These are phyloP conservation scores for Apiotrichum sp. DNA, from an alignment of 1,284 basidiomycete species.

Conservation along the genomic window DNA sequence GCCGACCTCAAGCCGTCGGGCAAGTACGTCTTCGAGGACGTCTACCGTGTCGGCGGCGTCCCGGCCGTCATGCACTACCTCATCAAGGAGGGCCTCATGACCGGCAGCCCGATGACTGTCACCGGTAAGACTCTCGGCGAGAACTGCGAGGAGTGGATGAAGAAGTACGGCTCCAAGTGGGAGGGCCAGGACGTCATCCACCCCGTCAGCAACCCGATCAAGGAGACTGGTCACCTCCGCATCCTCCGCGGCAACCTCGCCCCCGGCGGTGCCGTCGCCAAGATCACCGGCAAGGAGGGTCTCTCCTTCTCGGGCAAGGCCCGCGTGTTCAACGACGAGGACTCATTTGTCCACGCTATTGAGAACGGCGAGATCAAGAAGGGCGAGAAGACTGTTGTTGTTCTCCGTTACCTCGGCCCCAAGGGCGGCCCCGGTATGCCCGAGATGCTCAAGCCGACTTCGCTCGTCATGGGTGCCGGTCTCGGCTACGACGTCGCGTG, in stretches of 20 bases:
- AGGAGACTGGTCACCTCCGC: constrained; percentile 79
- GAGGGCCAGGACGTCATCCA: constrained; percentile 73
- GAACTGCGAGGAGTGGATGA: constrained; percentile 70
- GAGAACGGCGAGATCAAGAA: constrained; percentile 75
- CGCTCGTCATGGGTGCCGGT: constrained; percentile 85
- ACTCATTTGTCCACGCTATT: constrained; percentile 76
- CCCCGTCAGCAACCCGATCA: constrained; percentile 76
- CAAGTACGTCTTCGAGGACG: constrained; percentile 93
- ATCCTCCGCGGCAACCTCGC: constrained; percentile 87
- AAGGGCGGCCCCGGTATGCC: constrained; percentile 93
- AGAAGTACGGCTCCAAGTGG: constrained; percentile 65
- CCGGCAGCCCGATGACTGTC: constrained; percentile 84
- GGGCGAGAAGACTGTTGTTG: constrained; percentile 69
- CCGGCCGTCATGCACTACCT: constrained; percentile 69
- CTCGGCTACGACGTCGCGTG: constrained; percentile 83
- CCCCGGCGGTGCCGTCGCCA: constrained; percentile 86
- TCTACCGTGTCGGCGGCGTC: constrained; percentile 85
- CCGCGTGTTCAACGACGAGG: constrained; percentile 58
- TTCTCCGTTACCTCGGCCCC: constrained; percentile 92
- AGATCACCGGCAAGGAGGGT: constrained; percentile 95
- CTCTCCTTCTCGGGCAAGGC: constrained; percentile 58
- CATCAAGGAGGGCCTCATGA: constrained; percentile 77
- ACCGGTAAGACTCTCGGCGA: constrained; percentile 90
- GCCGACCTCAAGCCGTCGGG: constrained; percentile 93
- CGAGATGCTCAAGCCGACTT: constrained; percentile 74